These are phyloP conservation scores for Haematococcus sp. DNA, from an alignment of 139 green algal genomes.

Conservation along the genomic window DNA sequence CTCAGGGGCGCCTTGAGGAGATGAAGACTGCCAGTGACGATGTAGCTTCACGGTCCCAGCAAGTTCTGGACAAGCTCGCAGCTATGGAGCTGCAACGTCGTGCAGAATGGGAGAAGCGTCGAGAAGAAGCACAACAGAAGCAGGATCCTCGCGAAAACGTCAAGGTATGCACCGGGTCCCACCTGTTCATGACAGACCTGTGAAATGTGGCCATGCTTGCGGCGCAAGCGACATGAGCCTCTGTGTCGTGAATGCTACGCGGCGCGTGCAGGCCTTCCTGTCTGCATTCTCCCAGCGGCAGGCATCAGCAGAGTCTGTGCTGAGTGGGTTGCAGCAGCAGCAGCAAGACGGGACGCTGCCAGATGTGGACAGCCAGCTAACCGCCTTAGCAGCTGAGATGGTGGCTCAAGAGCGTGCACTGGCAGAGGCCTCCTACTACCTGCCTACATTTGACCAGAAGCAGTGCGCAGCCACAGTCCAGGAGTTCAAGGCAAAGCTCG, in stretches of 20 bases:
- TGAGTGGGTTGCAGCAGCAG: constrained; percentile 7
- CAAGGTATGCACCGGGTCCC: neutral
- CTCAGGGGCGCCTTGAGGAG: constrained; percentile 19
- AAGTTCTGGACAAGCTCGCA: constrained; percentile 2
- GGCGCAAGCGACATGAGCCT: too few species aligned
- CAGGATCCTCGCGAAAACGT: constrained; percentile 9
- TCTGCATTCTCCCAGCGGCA: neutral
- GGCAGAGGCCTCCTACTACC: constrained; percentile 71
- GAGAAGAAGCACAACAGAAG: neutral
- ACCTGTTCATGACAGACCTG: neutral
- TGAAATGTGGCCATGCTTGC: neutral
- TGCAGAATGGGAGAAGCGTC: neutral
- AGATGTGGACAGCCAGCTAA: constrained; percentile 13
- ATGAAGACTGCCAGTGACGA: constrained; percentile 80
- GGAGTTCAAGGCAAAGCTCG: constrained; percentile 42
- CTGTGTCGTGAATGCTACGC: neutral
- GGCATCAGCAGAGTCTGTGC: neutral
- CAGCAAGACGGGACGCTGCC: neutral
- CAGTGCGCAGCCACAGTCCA: constrained; percentile 34
- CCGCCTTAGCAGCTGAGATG: constrained; percentile 5
- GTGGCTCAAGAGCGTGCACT: constrained; percentile 26
- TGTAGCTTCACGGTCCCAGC: neutral
- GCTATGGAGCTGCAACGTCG: constrained; percentile 7
- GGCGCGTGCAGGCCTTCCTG: constrained; percentile 6
- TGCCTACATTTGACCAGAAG: constrained; percentile 67